These are phyloP conservation scores for Gossypium australe DNA, from an alignment of 345 rosid species.

Conservation along the genomic window DNA sequence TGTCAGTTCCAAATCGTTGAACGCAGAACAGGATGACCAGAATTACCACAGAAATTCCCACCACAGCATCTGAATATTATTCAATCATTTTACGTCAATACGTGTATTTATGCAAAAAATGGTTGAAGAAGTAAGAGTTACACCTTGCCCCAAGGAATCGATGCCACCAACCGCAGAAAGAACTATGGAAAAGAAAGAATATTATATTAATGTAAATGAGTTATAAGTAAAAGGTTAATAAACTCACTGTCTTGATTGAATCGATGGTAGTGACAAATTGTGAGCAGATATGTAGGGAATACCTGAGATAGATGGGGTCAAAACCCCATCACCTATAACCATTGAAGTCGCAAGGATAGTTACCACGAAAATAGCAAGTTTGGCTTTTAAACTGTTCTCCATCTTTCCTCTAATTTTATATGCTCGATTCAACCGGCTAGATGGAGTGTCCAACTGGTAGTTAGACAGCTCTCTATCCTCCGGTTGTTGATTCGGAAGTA, in stretches of 20 bases:
- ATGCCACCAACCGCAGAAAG: conserved; percentile 81
- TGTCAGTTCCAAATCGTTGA: conserved; percentile 69
- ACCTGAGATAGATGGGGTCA: conserved; percentile 70
- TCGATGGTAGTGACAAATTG: too few relatives aligned
- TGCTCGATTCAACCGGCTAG: conserved; percentile 33
- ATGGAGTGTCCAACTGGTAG: conserved; percentile 53
- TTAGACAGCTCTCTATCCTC: conserved; percentile 63
- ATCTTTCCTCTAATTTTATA: conserved; percentile 43
- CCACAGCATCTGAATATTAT: conserved; percentile 48
- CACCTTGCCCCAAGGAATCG: conserved; percentile 55
- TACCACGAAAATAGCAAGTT: conserved; percentile 48
- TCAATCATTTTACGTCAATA: neutral
- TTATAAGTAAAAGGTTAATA: too few relatives aligned
- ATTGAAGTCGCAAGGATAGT: conserved; percentile 75
- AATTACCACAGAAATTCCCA: conserved; percentile 57
- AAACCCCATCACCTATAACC: conserved; percentile 81
- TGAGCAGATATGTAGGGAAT: too few relatives aligned
- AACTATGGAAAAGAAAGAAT: conserved; percentile 28
- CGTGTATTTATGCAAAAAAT: too few relatives aligned
- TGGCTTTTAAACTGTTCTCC: conserved; percentile 31
- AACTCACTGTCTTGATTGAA: too few relatives aligned
- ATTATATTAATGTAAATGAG: neutral
- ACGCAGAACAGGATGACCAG: conserved; percentile 38
- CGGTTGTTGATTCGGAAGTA: conserved; percentile 62
- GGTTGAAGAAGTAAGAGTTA: neutral